Base-by-base conservation (phyloP, 1,284 basidiomycete species). In the Trametes sp. region DNA sequence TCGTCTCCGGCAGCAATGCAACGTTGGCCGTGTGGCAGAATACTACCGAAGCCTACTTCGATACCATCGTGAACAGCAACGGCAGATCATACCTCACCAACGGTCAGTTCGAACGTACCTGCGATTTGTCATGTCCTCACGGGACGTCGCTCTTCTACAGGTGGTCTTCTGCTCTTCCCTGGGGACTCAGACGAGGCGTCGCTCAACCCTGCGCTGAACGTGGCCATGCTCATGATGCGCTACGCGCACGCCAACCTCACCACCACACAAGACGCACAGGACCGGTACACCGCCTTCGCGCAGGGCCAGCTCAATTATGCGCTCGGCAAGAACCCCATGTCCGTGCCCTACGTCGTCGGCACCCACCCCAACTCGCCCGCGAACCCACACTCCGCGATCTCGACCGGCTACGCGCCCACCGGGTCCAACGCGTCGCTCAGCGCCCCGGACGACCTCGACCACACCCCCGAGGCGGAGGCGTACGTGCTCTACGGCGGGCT, bases 291-390 rank as follows among this genome's bases (percentile, higher is more conserved):
- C 65, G 74, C 79, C 28, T 95, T 91, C 69, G 92, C 93, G 0
- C 83, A 89, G 69, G 77, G 76, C 48, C 95, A 98, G 75, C 70
- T 96, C 26, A 84, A 92, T 72, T 98, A 98, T 73, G 82, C 82
- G 5, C 82, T 98, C 41, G 96, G 96, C 42, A 86, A 90, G 56
- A 97, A 97, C 73, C 89, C 93, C 1, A 95, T 95, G 92, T 88
- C 86, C 62, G 89, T 83, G 5, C 90, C 93, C 0, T 95, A 93
- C 72, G 76, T 94, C 57, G 94, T 96, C 26, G 95, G 95, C 36
- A 80, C 84, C 57, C 94, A 96, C 75, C 93, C 94, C 4, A 97
- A 97, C 77, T 92, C 94, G 23, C 94, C 95, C 0, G 77, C 84
- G 52, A 97, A 96, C 75, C 95, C 95, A 0, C 94, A 96, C 73